Evolutionary conservation across 495 filamentous ascomycete genomes (phyloP), one percentile per base, ranked within the genome.

Genomic region (Tetracladium setigerum): DNA sequence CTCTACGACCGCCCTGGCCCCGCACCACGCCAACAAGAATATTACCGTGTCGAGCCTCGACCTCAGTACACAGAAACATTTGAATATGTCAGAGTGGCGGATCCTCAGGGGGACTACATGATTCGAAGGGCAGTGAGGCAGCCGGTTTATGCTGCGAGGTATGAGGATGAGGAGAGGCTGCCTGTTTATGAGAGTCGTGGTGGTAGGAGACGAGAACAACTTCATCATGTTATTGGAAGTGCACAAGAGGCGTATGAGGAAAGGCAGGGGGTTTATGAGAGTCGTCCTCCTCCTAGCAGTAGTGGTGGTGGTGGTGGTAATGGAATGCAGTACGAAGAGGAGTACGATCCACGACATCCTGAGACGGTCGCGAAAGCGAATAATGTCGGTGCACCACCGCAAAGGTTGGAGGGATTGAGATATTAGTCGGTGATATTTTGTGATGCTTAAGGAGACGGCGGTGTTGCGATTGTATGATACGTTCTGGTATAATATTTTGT

Each of bases 31-130:
- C 62, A 54, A 27, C 58, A 57, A 33, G 67, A 63, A n/a, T 67
- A 67, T 31, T 55, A 59, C 42, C 61, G 57, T 9, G 54, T 58
- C 34, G 55, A 61, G 22, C 51, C 52, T 33, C 57, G 53, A 18
- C 51, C 53, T 36, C 55, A 57, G 18, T 62, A 63, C 19, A 60
- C 66, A 30, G 55, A 54, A 38, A 45, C 62, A 5, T 71, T 62
- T 24, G 70, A 75, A 52, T 64, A 70, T 24, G 63, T 74, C 30
- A 60, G 69, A 27, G 67, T 69, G 6, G 60, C 63, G 10, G 69
- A 74, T 49, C 60, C 63, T 4, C 41, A 56, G n/a, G 68, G 66
- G 24, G 63, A 69, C 33, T 75, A 73, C 45, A 64, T 64, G 39
- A 66, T 73, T 46, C 62, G 63, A 9, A 59, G 67, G 44, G 69